Base-by-base conservation (phyloP, 805 yeast genomes). In the Candida maris region DNA sequence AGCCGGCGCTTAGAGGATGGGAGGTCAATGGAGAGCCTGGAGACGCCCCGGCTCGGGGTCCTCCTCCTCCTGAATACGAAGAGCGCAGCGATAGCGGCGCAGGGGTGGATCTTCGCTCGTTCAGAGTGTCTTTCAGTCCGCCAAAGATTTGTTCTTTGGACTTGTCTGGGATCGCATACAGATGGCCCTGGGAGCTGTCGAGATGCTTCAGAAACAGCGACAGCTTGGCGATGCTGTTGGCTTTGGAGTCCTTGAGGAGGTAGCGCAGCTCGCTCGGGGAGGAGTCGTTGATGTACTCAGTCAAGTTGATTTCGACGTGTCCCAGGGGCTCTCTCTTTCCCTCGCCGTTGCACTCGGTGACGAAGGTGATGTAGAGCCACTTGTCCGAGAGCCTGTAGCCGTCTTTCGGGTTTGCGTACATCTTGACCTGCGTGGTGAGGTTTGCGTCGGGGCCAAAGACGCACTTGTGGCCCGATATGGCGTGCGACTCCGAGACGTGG, bases 141-240 rank as follows among this genome's bases (percentile, higher is more conserved):
- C 48, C 49, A 37, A 48, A 56, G 5, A 50, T 44, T 19, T 52
- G 56, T 13, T 32, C 32, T 12, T 46, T 39, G 12, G 42, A 27
- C 34, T 45, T 37, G 14, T 37, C 34, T 2, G 61, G 58, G 6
- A 52, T 43, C 17, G 42, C 44, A 33, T 47, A 53, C 27, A 19
- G 17, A 23, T 33, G 33, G 8, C 25, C 27, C 26, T 47, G 48
- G 4, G 45, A 36, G 16, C 44, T 28, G 15, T 43, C 44, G 3
- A 39, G 35, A 34, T 43, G 51, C 15, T 39, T 41, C 15, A 60
- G 27, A 14, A 35, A 45, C n/a, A 85, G 63, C 2, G 80, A 70
- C 27, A 86, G 42, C 41, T 73, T 79, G 26, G 83, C 59, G n/a
- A 86, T 82, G 2, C 94, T 81, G 57, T 91, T 91, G 14, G 91